phyloP scores from a whole-genome alignment of 495 filamentous ascomycete species.

The Margaritispora aquatica region DNA sequence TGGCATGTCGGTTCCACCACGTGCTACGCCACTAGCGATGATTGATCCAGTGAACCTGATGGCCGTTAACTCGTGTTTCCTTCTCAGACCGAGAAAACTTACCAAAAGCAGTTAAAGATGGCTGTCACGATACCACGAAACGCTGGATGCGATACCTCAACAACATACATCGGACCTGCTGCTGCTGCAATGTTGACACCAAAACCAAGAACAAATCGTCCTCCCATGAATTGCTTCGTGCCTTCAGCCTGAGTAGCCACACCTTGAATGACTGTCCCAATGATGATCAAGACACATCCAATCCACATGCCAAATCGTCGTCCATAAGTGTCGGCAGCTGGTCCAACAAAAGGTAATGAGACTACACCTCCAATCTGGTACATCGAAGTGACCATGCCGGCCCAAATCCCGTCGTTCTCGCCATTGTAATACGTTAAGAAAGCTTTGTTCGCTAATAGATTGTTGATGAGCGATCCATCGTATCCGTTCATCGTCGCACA shows the following conservation, averaged over 20 bases:
- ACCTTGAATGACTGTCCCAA: slow-evolving; percentile 54
- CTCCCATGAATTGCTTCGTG: slow-evolving; percentile 55
- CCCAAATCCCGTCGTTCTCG: slow-evolving; percentile 30
- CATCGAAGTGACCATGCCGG: slow-evolving; percentile 52
- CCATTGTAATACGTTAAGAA: slow-evolving; percentile 26
- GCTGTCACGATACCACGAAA: slow-evolving; percentile 63
- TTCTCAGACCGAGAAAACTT: neutral
- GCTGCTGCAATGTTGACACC: slow-evolving; percentile 62
- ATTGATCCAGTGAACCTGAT: slow-evolving; percentile 26
- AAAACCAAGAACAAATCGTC: slow-evolving; percentile 71
- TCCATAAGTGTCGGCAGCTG: slow-evolving; percentile 43
- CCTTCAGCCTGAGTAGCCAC: slow-evolving; percentile 25
- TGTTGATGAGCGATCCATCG: slow-evolving; percentile 45
- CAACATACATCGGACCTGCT: slow-evolving; percentile 68
- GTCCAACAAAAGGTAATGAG: slow-evolving; percentile 47
- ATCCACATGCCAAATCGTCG: slow-evolving; percentile 59
- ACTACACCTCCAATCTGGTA: slow-evolving; percentile 53
- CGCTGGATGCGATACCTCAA: slow-evolving; percentile 69
- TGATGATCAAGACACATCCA: slow-evolving; percentile 51
- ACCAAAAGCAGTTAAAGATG: slow-evolving; percentile 55
- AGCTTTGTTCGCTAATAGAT: slow-evolving; percentile 24
- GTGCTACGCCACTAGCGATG: slow-evolving; percentile 19
- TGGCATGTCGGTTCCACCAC: slow-evolving; percentile 13
- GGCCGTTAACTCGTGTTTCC: neutral
- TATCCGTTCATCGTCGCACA: slow-evolving; percentile 48